A percentile compares a stretch with the other conserved stretches of the same genome.
phyloP scores from a whole-genome alignment of 1,139 yeast species.

The Geotrichum fermentans region DNA sequence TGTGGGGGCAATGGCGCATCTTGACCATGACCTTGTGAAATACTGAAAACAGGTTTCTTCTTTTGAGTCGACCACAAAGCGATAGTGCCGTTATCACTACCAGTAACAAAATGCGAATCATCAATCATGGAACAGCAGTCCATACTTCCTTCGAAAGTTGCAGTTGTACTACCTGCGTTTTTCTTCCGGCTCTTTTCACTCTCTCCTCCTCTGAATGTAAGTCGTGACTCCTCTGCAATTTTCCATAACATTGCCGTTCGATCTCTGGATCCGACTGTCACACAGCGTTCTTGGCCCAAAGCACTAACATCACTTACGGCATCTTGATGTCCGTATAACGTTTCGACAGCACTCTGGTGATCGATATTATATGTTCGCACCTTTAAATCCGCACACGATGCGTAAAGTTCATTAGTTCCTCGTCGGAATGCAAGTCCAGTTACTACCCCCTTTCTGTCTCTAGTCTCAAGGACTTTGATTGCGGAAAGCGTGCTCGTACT shows the following conservation, averaged over 20 bases:
- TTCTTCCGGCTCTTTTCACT: slow-evolving; percentile 30
- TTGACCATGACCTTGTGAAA: slow-evolving; percentile 73
- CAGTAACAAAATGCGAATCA: slow-evolving; percentile 87
- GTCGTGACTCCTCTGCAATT: slow-evolving; percentile 86
- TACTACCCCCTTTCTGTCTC: slow-evolving; percentile 64
- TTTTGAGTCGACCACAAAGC: slow-evolving; percentile 84
- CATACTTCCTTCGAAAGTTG: slow-evolving; percentile 69
- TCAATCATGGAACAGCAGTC: slow-evolving; percentile 90
- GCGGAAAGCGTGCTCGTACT: slow-evolving; percentile 72
- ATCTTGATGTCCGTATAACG: slow-evolving; percentile 93
- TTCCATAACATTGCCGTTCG: slow-evolving; percentile 96
- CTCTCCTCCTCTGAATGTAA: slow-evolving; percentile 92
- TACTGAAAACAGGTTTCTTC: slow-evolving; percentile 74
- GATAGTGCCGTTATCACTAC: slow-evolving; percentile 88
- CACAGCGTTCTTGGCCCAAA: slow-evolving; percentile 80
- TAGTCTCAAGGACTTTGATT: slow-evolving; percentile 69
- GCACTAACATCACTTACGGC: slow-evolving; percentile 75
- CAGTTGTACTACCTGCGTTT: slow-evolving; percentile 36
- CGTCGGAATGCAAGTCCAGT: slow-evolving; percentile 73
- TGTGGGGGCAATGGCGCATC: slow-evolving; percentile 48
- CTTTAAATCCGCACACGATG: slow-evolving; percentile 87
- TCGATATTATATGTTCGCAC: slow-evolving; percentile 81
- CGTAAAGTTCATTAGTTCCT: slow-evolving; percentile 78
- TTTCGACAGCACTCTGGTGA: slow-evolving; percentile 84
- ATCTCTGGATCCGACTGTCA: slow-evolving; percentile 92